phyloP scores from a whole-genome alignment of 106 monocot species.

The Dioscorea dumetorum region DNA sequence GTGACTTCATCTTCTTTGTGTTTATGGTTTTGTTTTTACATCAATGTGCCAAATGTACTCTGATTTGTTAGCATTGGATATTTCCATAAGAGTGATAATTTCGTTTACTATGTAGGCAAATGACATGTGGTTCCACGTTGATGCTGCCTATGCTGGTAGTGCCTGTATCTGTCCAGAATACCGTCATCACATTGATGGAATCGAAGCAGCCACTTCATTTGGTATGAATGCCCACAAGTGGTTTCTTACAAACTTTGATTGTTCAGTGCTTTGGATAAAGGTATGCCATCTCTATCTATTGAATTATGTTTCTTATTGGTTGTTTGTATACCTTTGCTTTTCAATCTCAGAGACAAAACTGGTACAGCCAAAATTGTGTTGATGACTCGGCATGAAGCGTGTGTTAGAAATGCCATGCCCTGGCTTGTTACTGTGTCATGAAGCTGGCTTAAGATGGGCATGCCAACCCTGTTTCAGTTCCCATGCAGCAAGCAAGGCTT shows the following conservation, averaged over 20 bases:
- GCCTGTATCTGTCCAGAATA: slow-evolving; percentile 93
- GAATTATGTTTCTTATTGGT: too few species aligned
- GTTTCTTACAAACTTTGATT: slow-evolving; percentile 94
- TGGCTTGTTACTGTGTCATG: too few species aligned
- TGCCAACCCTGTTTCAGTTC: slow-evolving; percentile 12
- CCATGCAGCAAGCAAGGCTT: slow-evolving; percentile 35
- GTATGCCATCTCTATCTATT: slow-evolving; percentile 22
- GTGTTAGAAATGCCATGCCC: too few species aligned
- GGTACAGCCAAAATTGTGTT: too few species aligned
- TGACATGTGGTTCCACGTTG: slow-evolving; percentile 73
- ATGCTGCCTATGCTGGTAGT: slow-evolving; percentile 97
- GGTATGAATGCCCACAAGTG: slow-evolving; percentile 94
- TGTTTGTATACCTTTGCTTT: too few species aligned
- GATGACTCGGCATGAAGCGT: too few species aligned
- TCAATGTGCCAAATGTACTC: too few species aligned
- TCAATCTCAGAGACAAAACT: too few species aligned
- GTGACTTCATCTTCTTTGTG: too few species aligned
- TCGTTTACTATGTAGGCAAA: slow-evolving; percentile 24
- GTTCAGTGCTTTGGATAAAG: slow-evolving; percentile 91
- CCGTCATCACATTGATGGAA: slow-evolving; percentile 65
- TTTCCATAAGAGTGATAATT: background rate
- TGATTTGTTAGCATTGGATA: too few species aligned
- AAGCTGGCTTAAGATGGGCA: too few species aligned
- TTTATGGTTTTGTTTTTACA: too few species aligned
- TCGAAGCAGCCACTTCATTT: slow-evolving; percentile 87